Percentiles rank a stretch among this genome's conserved stretches.
phyloP scores from a whole-genome alignment of 306 rosid genomes.

The Vigna nakashimae region DNA sequence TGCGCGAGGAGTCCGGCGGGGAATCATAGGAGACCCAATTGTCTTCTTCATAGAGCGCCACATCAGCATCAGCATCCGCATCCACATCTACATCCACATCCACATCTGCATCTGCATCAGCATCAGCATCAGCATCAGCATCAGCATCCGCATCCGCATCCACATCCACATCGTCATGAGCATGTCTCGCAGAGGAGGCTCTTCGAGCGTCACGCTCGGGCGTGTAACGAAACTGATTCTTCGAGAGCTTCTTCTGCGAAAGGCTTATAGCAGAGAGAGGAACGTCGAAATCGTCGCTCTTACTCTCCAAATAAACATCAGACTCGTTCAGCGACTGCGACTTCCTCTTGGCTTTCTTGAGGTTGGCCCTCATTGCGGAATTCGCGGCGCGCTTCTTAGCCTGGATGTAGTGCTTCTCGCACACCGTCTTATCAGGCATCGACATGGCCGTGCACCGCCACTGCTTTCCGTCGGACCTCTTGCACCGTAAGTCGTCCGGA shows the following conservation, averaged over 20 bases:
- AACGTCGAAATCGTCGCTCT: slow-evolving; percentile 76
- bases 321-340: slow-evolving; percentile 62
- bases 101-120: slow-evolving; percentile 18
- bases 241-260: slow-evolving; percentile 68
- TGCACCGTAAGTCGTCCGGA: slow-evolving; percentile 96
- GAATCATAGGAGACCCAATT: slow-evolving; percentile 65
- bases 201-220: slow-evolving; percentile 51
- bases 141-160: slow-evolving; percentile 21
- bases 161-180: slow-evolving; percentile 33
- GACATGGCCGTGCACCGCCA: slow-evolving; percentile 99
- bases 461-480: slow-evolving; percentile 96
- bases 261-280: slow-evolving; percentile 53
- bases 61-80: slow-evolving; percentile 19
- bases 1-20: slow-evolving; percentile 64
- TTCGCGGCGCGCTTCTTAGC: slow-evolving; percentile 98
- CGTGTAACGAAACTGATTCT: slow-evolving; percentile 67
- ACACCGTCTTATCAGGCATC: slow-evolving; percentile 97
- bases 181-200: slow-evolving; percentile 46
- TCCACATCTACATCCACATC: neutral
- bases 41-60: slow-evolving; percentile 64
- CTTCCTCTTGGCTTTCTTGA: slow-evolving; percentile 88
- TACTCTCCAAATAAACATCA: slow-evolving; percentile 70
- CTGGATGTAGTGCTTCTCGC: slow-evolving; percentile 97
- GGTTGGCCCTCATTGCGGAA: slow-evolving; percentile 95
- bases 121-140: neutral